Evolutionary conservation across 1,284 basidiomycete species (phyloP).

Genomic region (Heterobasidion occidentale): DNA sequence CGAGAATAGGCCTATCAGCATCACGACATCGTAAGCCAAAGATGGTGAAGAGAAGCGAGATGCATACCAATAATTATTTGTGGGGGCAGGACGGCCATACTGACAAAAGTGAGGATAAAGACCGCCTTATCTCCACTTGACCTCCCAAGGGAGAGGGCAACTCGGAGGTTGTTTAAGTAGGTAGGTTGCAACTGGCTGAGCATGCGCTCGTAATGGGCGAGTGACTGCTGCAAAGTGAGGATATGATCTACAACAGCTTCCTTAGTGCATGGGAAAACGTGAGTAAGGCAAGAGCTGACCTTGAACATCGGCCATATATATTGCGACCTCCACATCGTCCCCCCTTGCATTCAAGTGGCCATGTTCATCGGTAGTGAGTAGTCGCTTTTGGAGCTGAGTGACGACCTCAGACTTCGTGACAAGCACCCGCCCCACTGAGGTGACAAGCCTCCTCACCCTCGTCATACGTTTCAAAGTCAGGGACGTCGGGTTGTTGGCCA

Average conservation of each 20-base stretch:
- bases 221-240: slow-evolving; percentile 76
- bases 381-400: slow-evolving; percentile 72
- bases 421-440: slow-evolving; percentile 72
- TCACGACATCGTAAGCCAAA: neutral
- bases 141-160: slow-evolving; percentile 55
- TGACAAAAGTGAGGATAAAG: slow-evolving; percentile 60
- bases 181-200: slow-evolving; percentile 83
- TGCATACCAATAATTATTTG: slow-evolving; percentile 57
- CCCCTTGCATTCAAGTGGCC: slow-evolving; percentile 28
- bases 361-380: slow-evolving; percentile 32
- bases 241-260: slow-evolving; percentile 68
- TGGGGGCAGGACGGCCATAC: slow-evolving; percentile 63
- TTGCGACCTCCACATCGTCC: slow-evolving; percentile 62
- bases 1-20: slow-evolving; percentile 49
- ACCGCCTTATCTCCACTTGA: slow-evolving; percentile 61
- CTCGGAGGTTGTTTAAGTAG: slow-evolving; percentile 73
- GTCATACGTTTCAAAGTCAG: slow-evolving; percentile 68
- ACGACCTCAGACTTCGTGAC: slow-evolving; percentile 82
- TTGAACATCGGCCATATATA: slow-evolving; percentile 91
- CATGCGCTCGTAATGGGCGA: slow-evolving; percentile 86
- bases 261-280: slow-evolving; percentile 1
- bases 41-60: neutral
- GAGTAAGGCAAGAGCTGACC: slow-evolving; percentile 37
- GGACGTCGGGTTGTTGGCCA: slow-evolving; percentile 25
- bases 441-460: slow-evolving; percentile 74